A percentile compares a stretch with the other conserved stretches of the same genome.
Conservation (phyloP, 2,329 filamentous ascomycete genomes). For the Gaeumannomyces sp. region DNA sequence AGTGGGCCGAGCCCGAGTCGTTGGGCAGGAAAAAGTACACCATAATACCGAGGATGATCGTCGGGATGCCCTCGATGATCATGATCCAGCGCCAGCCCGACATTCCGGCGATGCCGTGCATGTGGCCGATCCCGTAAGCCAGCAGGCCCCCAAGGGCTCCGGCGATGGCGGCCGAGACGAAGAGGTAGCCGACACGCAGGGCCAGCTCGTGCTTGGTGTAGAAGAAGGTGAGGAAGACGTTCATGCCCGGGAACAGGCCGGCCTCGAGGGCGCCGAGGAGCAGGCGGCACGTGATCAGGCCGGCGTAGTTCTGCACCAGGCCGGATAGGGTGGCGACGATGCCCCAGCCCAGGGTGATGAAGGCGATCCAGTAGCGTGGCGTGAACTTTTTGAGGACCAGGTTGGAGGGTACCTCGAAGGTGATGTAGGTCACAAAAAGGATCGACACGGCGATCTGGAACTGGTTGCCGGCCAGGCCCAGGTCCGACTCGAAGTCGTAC, state of each 20-base stretch:
- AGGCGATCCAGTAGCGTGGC: slow-evolving; percentile 56
- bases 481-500: slow-evolving; percentile 56
- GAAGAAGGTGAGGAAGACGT: slow-evolving; percentile 67
- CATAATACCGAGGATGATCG: slow-evolving; percentile 47
- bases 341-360: slow-evolving; percentile 61
- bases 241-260: slow-evolving; percentile 63
- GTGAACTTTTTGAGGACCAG: slow-evolving; percentile 57
- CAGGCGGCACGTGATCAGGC: slow-evolving; percentile 61
- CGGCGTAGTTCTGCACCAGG: slow-evolving; percentile 57
- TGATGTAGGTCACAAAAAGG: slow-evolving; percentile 58
- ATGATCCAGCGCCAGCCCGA: slow-evolving; percentile 64
- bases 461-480: slow-evolving; percentile 55
- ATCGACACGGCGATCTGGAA: slow-evolving; percentile 65
- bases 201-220: slow-evolving; percentile 70
- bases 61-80: slow-evolving; percentile 43
- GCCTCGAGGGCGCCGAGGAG: slow-evolving; percentile 64
- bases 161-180: slow-evolving; percentile 63
- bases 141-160: slow-evolving; percentile 68
- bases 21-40: slow-evolving; percentile 56
- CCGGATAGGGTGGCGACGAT: slow-evolving; percentile 65
- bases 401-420: slow-evolving; percentile 60
- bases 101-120: slow-evolving; percentile 60
- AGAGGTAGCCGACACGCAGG: slow-evolving; percentile 66
- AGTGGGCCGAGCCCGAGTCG: slow-evolving; percentile 54
- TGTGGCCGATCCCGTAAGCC: slow-evolving; percentile 66